A percentile compares a stretch with the other conserved stretches of the same genome.
phyloP scores from a whole-genome alignment of 1,284 basidiomycete species.

The Marasmius fiardii region DNA sequence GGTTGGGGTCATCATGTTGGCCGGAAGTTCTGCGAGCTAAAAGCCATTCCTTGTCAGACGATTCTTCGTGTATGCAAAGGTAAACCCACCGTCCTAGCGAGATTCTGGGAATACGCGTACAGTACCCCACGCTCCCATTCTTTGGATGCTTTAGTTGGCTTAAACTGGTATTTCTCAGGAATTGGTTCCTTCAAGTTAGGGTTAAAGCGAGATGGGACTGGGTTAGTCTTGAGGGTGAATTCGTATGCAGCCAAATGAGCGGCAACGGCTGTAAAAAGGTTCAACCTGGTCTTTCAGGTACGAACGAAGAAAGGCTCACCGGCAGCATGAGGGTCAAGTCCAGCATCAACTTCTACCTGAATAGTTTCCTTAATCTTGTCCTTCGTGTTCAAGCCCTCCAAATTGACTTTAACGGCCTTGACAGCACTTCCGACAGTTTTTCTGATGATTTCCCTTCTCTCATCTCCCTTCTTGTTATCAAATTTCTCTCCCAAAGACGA shows the following conservation, averaged over 20 bases:
- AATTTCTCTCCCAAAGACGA: slow-evolving; percentile 65
- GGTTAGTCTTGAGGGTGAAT: slow-evolving; percentile 74
- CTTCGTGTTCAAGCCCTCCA: slow-evolving; percentile 49
- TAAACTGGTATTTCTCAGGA: slow-evolving; percentile 46
- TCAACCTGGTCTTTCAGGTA: slow-evolving; percentile 4
- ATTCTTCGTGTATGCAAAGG: slow-evolving; percentile 1
- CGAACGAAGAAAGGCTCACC: slow-evolving; percentile 37
- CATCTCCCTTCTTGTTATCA: slow-evolving; percentile 41
- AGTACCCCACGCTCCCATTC: slow-evolving; percentile 72
- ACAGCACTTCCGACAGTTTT: slow-evolving; percentile 67
- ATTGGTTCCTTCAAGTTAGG: slow-evolving; percentile 45
- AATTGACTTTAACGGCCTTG: slow-evolving; percentile 51
- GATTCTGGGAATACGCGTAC: slow-evolving; percentile 81
- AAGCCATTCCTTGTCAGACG: background rate
- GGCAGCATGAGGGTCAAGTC: slow-evolving; percentile 70
- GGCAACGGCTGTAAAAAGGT: slow-evolving; percentile 56
- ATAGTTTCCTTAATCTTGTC: background rate
- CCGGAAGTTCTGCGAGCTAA: slow-evolving; percentile 81
- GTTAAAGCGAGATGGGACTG: slow-evolving; percentile 51
- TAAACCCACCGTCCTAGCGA: slow-evolving; percentile 67
- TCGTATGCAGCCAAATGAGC: slow-evolving; percentile 71
- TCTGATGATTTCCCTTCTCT: slow-evolving; percentile 60
- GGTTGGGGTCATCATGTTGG: slow-evolving; percentile 81
- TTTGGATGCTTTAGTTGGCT: slow-evolving; percentile 39
- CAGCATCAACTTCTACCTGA: slow-evolving; percentile 57